Evolutionary conservation across 2,329 filamentous ascomycete species (phyloP), one percentile per base, ranked within the genome.

Genomic region (Fusarium pseudonygamai): DNA sequence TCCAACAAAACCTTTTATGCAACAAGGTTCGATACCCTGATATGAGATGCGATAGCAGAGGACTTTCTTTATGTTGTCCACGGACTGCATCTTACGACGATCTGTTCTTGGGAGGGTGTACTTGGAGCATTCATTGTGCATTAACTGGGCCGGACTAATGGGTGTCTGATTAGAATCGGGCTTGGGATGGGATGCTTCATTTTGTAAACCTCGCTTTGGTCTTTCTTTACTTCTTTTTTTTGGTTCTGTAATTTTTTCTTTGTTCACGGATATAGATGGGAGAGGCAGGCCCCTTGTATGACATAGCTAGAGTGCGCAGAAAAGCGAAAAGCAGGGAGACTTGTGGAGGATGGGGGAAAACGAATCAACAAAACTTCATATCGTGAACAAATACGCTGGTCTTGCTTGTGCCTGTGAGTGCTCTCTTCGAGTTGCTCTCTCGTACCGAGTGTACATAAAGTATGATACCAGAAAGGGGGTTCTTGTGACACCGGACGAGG

Each of bases 41-140:
- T 64, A 74, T 67, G 55, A 69, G 75, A 62, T 75, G 71, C 24
- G 47, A 60, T 67, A 52, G 69, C 42, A 42, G 55, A 47, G 39
- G 59, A 32, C 45, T 36, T 13, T 32, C 30, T 57, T 53, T n/a
- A 64, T 64, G 53, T 45, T 49, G 53, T 61, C 66, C 63, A 56
- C 43, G 34, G 65, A 58, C 65, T 67, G 40, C 63, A 74, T 68
- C 67, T 75, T 69, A 52, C 63, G 63, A 76, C 52, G 67, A 69
- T 77, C 66, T 76, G 63, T 77, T 76, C 68, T 78, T 72, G 72
- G 72, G 73, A 74, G 67, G 75, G 75, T 78, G 76, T 77, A 75
- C 74, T 77, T 76, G 76, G 74, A 78, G 76, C 75, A 77, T 74
- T 77, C 75, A 76, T 74, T 77, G 57, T 76, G 73, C 60, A 73